Conservation (phyloP, 2,329 filamentous ascomycete genomes). For the Colletotrichum coccodes region DNA sequence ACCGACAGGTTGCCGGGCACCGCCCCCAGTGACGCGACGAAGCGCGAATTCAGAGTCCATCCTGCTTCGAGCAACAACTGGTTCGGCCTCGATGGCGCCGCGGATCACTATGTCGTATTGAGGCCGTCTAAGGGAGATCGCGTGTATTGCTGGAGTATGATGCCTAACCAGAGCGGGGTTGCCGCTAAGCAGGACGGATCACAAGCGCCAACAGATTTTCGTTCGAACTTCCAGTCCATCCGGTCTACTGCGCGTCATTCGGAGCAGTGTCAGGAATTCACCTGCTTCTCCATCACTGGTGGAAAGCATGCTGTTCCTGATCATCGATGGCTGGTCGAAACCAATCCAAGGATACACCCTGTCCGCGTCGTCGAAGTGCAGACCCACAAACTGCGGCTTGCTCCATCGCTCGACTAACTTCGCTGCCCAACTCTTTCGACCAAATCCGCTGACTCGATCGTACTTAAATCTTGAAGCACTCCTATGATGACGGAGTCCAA, state of each 20-base stretch:
- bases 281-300: not conserved
- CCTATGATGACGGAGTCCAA: constrained; percentile 8
- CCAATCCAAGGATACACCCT: constrained; percentile 30
- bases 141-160: not conserved
- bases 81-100: constrained; percentile 25
- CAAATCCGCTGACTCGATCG: not conserved
- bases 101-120: not conserved
- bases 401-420: constrained; percentile 27
- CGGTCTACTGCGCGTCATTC: not conserved
- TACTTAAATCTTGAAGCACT: not conserved
- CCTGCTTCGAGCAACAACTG: constrained; percentile 16
- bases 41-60: not conserved
- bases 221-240: not conserved
- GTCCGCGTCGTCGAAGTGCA: constrained; percentile 13
- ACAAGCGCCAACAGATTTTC: constrained; percentile 21
- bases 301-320: constrained; percentile 14
- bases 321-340: constrained; percentile 20
- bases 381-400: constrained; percentile 27
- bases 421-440: constrained; percentile 12
- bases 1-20: not conserved
- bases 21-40: not conserved
- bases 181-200: constrained; percentile 17
- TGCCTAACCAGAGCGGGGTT: constrained; percentile 12
- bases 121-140: constrained; percentile 1
- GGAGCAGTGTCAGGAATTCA: not conserved